Base-by-base conservation (phyloP, 305 asterid species). In the Rubia tinctorum region DNA sequence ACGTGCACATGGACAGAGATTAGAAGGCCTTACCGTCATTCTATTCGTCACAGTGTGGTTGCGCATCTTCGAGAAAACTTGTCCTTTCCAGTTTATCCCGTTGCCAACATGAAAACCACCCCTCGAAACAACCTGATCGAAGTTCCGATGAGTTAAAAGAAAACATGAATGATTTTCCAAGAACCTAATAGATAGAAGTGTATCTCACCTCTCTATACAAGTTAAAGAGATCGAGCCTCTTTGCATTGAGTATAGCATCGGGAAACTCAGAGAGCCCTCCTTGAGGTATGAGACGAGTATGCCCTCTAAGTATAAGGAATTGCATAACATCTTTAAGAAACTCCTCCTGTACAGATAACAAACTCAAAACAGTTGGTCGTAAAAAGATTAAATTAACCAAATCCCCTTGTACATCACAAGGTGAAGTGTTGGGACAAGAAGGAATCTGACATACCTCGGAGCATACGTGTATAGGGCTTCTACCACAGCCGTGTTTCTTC, bases 21-120 rank as follows among this genome's bases (percentile, higher is more conserved):
- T 71, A 47, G 13, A 45, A 82, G 61, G 10, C 83, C 69, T 30
- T 83, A 95, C 99, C 2, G 99, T 95, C 99, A 95, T 95, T 86
- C 97, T 86, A 79, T 95, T 92, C 53, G 98, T 95, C 65, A 88
- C 95, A 0, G 99, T 95, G 90, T 95, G 98, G 76, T 95, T 95
- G 71, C 95, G 96, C 99, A 95, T 95, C 91, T 95, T 95, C 4
- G 99, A 95, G 81, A 95, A 95, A 77, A 95, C 99, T 78, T 95
- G 99, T 60, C 99, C 99, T 82, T 95, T 95, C 99, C 99, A 95
- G 77, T 95, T 95, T 83, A 95, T 95, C 80, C 99, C 99, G 56
- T 95, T 95, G 76, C 99, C 99, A 9, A 95, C 99, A 59, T 95
- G 96, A 84, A 95, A 95, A 47, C 99, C 99, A n/a, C 99, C 99